These are phyloP conservation scores for Coemansia asiatica DNA, from an alignment of 192 early-diverging fungal species.

Conservation along the genomic window DNA sequence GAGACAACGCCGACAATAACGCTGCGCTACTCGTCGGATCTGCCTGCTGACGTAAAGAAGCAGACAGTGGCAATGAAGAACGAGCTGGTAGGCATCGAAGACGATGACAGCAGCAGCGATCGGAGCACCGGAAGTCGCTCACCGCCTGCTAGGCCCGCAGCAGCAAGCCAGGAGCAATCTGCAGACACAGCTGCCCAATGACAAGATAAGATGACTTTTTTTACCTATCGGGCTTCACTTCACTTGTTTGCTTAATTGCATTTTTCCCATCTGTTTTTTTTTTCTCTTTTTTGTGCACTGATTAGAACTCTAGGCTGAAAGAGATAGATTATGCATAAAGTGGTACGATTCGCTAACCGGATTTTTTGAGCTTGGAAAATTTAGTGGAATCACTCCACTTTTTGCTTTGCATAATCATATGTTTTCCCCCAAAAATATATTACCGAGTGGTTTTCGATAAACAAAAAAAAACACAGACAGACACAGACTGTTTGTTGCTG, in stretches of 20 bases:
- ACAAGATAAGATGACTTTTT: neutral
- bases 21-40: constrained; percentile 51
- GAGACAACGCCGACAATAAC: constrained; percentile 50
- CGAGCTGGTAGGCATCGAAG: constrained; percentile 53
- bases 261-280: no score
- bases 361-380: no score
- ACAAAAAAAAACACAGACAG: no score
- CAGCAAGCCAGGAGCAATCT: neutral
- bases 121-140: constrained; percentile 18
- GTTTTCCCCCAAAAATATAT: neutral
- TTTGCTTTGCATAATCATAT: constrained; percentile 1
- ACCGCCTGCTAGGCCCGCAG: neutral
- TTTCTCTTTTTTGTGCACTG: neutral
- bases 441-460: no score
- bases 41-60: constrained; percentile 44
- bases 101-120: constrained; percentile 31
- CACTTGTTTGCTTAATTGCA: neutral
- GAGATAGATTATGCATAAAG: neutral
- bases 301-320: neutral
- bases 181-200: no score
- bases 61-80: constrained; percentile 52
- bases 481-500: no score
- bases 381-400: neutral
- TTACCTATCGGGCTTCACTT: neutral
- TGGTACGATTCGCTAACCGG: no score